Conservation (phyloP, 768 basidiomycete species). For the Tubosaeta sp. region DNA sequence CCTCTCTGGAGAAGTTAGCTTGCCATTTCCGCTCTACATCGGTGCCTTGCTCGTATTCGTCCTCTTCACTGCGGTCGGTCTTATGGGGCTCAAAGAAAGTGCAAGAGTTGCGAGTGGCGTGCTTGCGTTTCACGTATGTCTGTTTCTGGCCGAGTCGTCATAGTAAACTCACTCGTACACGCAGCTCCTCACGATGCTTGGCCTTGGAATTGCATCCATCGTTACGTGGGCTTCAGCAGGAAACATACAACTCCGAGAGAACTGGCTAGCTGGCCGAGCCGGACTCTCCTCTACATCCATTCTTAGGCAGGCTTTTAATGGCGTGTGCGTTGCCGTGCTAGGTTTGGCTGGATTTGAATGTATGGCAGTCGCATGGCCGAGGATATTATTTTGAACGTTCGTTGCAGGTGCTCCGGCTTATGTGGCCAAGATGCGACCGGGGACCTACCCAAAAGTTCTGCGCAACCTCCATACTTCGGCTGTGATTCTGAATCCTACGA, state of each 20-base stretch:
- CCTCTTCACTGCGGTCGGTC: slow-evolving; percentile 50
- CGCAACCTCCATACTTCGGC: slow-evolving; percentile 62
- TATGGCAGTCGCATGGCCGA: slow-evolving; percentile 15
- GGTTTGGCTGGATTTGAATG: slow-evolving; percentile 73
- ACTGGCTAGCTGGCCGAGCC: slow-evolving; percentile 46
- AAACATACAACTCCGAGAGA: slow-evolving; percentile 42
- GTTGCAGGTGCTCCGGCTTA: slow-evolving; percentile 58
- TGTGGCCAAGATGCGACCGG: slow-evolving; percentile 53
- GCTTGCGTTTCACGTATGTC: slow-evolving; percentile 57
- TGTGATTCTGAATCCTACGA: slow-evolving; percentile 48
- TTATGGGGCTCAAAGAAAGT: slow-evolving; percentile 59
- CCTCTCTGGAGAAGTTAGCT: slow-evolving; percentile 54
- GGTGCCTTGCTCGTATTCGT: slow-evolving; percentile 51
- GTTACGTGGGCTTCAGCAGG: slow-evolving; percentile 53
- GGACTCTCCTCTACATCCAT: slow-evolving; percentile 28
- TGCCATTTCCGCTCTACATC: slow-evolving; percentile 55
- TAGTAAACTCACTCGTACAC: neutral
- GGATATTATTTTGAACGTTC: neutral
- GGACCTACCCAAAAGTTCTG: slow-evolving; percentile 54
- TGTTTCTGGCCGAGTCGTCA: neutral
- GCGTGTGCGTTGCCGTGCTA: slow-evolving; percentile 67
- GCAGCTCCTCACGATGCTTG: slow-evolving; percentile 55
- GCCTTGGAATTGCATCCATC: slow-evolving; percentile 45
- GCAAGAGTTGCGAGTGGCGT: slow-evolving; percentile 55
- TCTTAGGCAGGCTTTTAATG: slow-evolving; percentile 53